Percentiles rank a stretch among this genome's conserved stretches.
These are phyloP conservation scores for Coemansia sp. DNA, from an alignment of 192 early-diverging fungal species.

Conservation along the genomic window DNA sequence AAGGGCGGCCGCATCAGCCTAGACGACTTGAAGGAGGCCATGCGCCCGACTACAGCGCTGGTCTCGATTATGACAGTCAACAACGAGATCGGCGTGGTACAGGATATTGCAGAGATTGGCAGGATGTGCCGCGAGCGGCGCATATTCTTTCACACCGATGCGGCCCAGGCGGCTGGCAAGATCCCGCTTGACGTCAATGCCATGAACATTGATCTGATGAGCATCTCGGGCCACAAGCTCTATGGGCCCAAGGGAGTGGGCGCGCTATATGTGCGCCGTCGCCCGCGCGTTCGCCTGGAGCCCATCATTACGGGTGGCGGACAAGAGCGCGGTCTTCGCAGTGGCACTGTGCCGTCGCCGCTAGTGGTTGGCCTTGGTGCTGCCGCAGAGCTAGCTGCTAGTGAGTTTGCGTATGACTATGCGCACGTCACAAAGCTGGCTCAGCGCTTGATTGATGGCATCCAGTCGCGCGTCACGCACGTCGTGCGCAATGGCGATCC, in stretches of 20 bases:
- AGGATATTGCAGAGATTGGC: conserved; percentile 92
- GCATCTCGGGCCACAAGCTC: conserved; percentile 96
- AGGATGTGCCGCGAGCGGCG: conserved; percentile 82
- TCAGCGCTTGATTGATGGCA: conserved; percentile 77
- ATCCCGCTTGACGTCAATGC: conserved; percentile 90
- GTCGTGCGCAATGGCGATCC: conserved; percentile 93
- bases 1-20: conserved; percentile 84
- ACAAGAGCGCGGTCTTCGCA: conserved; percentile 93
- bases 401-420: conserved; percentile 88
- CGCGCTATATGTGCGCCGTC: conserved; percentile 88
- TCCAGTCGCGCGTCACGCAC: conserved; percentile 74
- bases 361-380: conserved; percentile 90
- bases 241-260: conserved; percentile 99
- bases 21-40: conserved; percentile 76
- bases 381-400: conserved; percentile 76
- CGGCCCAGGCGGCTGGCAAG: conserved; percentile 96
- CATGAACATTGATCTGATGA: conserved; percentile 95
- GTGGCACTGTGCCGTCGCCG: conserved; percentile 92
- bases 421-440: conserved; percentile 73
- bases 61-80: conserved; percentile 98
- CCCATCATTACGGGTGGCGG: conserved; percentile 93
- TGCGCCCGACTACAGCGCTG: conserved; percentile 87
- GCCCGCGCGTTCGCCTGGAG: conserved; percentile 92
- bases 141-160: conserved; percentile 97
- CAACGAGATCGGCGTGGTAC: conserved; percentile 98